Conservation (phyloP, 2,329 filamentous ascomycete genomes). For the Arthrobotrys entomopaga region DNA sequence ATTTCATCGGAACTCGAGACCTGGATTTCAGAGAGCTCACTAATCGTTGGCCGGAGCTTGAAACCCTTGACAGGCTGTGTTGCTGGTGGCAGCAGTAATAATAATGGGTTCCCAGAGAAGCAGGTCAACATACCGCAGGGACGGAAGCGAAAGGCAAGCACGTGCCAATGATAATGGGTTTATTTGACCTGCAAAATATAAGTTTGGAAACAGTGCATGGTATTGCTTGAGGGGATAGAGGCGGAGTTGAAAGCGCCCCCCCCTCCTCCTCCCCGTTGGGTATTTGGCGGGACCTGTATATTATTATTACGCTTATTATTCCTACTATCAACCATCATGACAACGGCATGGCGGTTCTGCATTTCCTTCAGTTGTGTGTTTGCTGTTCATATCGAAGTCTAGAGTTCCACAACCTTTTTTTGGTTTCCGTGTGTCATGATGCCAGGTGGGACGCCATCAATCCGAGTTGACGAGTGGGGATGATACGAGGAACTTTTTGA, state of each 20-base stretch:
- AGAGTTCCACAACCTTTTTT: constrained; percentile 36
- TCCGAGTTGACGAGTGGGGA: constrained; percentile 37
- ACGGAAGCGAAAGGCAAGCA: constrained; percentile 55
- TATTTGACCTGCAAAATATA: constrained; percentile 24
- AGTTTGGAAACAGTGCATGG: constrained; percentile 46
- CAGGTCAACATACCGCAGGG: constrained; percentile 41
- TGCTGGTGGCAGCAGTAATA: constrained; percentile 6
- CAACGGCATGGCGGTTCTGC: constrained; percentile 8
- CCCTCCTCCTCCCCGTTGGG: too few species aligned
- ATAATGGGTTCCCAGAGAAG: constrained; percentile 23
- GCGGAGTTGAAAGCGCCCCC: constrained; percentile 40
- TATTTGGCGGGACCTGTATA: constrained; percentile 28
- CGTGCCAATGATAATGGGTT: constrained; percentile 35
- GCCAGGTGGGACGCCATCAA: neutral
- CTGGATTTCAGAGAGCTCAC: constrained; percentile 53
- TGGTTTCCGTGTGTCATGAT: constrained; percentile 3
- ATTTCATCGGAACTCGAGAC: constrained; percentile 52
- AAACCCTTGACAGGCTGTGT: constrained; percentile 41
- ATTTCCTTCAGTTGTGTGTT: constrained; percentile 18
- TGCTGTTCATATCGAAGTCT: constrained; percentile 18
- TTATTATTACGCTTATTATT: constrained; percentile 14
- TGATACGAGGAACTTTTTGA: constrained; percentile 40
- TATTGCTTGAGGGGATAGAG: constrained; percentile 17
- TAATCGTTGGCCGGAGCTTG: constrained; percentile 50
- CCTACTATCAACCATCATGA: constrained; percentile 11